Evolutionary conservation across 2,329 filamentous ascomycete species (phyloP), one percentile per base, ranked within the genome.

Genomic region (Penicillium olsonii): DNA sequence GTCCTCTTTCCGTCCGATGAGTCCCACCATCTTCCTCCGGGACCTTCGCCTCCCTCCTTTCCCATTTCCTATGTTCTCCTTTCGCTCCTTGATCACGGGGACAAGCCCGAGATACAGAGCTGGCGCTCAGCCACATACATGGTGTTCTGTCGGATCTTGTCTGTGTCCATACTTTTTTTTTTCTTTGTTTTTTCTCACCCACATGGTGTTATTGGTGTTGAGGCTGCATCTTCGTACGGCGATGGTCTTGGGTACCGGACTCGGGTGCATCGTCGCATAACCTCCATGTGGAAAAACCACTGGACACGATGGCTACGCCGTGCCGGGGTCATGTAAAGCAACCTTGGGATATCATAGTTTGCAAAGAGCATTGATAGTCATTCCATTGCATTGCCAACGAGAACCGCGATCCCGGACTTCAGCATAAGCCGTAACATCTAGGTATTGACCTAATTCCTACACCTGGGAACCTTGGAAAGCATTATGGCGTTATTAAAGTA

Each of bases 141-240:
- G 40, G 20, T 43, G 49, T 50, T 51, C 46, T 45, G 42, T 43
- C 29, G 19, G 34, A 34, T 33, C 35, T 19, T 53, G 39, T 39
- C 42, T 49, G 45, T 61, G 56, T 59, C 42, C 27, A 60, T 60
- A 60, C 37, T 41, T 42, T 37, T 55, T 17, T 35, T 33, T 29
- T 40, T 42, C 12, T n/a, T n/a, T n/a, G 11, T 31, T 14, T 31
- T 4, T n/a, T 31, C 12, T 31, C 29, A 43, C 43, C 10, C 35
- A 27, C 38, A 49, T 38, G 56, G 55, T 46, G 45, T 35, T 35
- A 10, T 35, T 8, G 33, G 33, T 50, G 39, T 45, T 54, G 27
- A 24, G 47, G 44, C 47, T 46, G 48, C 50, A 58, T 51, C 34
- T 46, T 42, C 41, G 44, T 49, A 37, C 50, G 48, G 49, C 52